Evolutionary conservation across 176 grass and related monocot species (phyloP), one percentile per base, ranked within the genome.

Genomic region (Carex myosuroides): DNA sequence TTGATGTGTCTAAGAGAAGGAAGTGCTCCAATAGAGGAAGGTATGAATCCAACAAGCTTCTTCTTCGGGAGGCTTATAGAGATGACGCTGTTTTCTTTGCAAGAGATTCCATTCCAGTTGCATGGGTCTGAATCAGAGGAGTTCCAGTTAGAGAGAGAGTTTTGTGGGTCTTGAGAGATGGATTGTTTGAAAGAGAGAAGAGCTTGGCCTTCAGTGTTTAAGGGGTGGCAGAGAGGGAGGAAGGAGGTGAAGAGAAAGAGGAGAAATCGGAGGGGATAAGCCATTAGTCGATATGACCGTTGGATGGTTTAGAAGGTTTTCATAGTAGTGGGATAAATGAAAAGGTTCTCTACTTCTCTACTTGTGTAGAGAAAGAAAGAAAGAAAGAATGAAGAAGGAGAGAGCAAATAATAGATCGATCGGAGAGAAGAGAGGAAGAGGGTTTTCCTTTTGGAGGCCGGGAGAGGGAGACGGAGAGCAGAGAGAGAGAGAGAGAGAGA

Each of bases 1-100:
- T 99, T 99, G 89, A 99, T 84, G 85, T 93, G 96, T 75, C 93
- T 84, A 9, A 99, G 96, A 57, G 91, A 87, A 83, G 91, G 20
- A 69, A 63, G 89, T 75, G 66, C 87, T 66, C 60, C 89, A 24
- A 91, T 64, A 11, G 89, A 76, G 10, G 83, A 57, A 11, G 96
- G 92, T 2, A 99, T 84, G 44, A 60, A 53, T 1, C 70, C 93
- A 10, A 90, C 56, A 21, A 99, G 89, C 2, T 48, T 62, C 59
- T 92, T 98, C 85, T 66, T 89, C 5, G 96, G 96, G 3, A 98
- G 89, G 35, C 86, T 88, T 22, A 98, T 29, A 59, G 96, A 88
- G 83, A 98, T 62, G 1, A 90, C 86, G 6, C 50, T 13, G 29
- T 56, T 85, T 32, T 64, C 50, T 6, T 39, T 67, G 83, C 96